These are phyloP conservation scores for Nemania diffusa DNA, from an alignment of 2,329 filamentous ascomycete genomes.

Conservation along the genomic window DNA sequence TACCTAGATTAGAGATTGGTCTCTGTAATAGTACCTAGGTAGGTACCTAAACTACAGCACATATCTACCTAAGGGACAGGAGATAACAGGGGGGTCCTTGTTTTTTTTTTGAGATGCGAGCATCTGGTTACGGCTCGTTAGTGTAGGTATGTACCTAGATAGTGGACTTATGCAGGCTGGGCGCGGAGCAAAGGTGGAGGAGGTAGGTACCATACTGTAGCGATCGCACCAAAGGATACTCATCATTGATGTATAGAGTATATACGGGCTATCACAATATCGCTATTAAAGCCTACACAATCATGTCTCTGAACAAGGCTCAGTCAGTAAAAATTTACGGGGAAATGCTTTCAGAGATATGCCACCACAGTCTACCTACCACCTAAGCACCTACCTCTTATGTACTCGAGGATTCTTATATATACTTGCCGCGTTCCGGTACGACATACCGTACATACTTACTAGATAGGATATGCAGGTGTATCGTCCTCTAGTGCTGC, in stretches of 20 bases:
- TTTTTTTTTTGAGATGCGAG: conserved; percentile 13
- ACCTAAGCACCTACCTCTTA: no score
- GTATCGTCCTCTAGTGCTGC: conserved; percentile 28
- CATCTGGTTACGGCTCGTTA: conserved; percentile 13
- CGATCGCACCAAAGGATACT: neutral
- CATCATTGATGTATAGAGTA: no score
- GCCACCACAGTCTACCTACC: neutral
- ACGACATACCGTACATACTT: conserved; percentile 8
- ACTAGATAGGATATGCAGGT: conserved; percentile 16
- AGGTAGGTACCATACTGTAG: neutral
- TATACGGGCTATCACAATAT: no score
- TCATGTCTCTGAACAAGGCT: no score
- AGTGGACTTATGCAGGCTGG: conserved; percentile 20
- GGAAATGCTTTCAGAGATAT: neutral
- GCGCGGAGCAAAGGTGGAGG: conserved; percentile 1
- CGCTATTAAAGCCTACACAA: no score
- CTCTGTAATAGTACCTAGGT: neutral
- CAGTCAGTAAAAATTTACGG: neutral
- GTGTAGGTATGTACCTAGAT: neutral
- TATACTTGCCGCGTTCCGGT: conserved; percentile 23
- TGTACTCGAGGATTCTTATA: no score
- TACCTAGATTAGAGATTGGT: neutral
- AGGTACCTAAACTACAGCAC: neutral
- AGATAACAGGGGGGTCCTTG: conserved; percentile 14
- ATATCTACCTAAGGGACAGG: neutral